These are phyloP conservation scores for Plectosphaerella sp. DNA, from an alignment of 2,329 filamentous ascomycete species.

Conservation along the genomic window DNA sequence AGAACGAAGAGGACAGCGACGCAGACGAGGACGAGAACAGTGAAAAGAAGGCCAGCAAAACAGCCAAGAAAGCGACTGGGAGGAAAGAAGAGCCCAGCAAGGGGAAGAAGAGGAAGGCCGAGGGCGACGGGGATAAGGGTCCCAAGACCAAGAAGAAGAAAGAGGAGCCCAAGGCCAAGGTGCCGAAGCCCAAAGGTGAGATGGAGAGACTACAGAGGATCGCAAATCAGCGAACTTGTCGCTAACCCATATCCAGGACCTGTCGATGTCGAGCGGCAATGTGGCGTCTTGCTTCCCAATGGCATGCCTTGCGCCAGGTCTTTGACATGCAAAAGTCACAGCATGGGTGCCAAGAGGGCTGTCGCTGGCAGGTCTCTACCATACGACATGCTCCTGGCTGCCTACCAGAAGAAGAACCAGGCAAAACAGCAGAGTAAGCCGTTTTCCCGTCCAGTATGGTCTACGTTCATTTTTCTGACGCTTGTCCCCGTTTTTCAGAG, in stretches of 20 bases:
- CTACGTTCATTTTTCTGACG: background rate
- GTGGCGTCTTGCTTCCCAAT: slow-evolving; percentile 80
- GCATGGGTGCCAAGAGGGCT: slow-evolving; percentile 89
- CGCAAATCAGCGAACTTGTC: background rate
- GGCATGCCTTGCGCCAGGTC: slow-evolving; percentile 84
- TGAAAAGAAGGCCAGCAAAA: slow-evolving; percentile 38
- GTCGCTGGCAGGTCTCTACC: slow-evolving; percentile 83
- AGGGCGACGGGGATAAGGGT: slow-evolving; percentile 72
- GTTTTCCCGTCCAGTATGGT: background rate
- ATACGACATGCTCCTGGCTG: slow-evolving; percentile 85
- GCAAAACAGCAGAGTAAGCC: slow-evolving; percentile 90
- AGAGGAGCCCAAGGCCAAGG: slow-evolving; percentile 81
- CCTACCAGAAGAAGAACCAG: slow-evolving; percentile 97
- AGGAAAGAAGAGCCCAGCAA: slow-evolving; percentile 60
- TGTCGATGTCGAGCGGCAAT: slow-evolving; percentile 91
- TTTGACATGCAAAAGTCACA: slow-evolving; percentile 88
- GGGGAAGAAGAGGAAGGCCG: slow-evolving; percentile 75
- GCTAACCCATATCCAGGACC: slow-evolving; percentile 47
- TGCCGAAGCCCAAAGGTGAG: slow-evolving; percentile 74
- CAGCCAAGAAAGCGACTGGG: slow-evolving; percentile 58
- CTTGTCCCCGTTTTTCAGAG: slow-evolving; percentile 48
- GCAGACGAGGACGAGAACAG: slow-evolving; percentile 36
- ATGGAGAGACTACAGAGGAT: background rate
- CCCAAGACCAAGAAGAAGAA: slow-evolving; percentile 93
- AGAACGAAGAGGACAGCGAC: slow-evolving; percentile 44